Base-by-base conservation (phyloP, 305 asterid genomes). In the Rubia occidens region DNA sequence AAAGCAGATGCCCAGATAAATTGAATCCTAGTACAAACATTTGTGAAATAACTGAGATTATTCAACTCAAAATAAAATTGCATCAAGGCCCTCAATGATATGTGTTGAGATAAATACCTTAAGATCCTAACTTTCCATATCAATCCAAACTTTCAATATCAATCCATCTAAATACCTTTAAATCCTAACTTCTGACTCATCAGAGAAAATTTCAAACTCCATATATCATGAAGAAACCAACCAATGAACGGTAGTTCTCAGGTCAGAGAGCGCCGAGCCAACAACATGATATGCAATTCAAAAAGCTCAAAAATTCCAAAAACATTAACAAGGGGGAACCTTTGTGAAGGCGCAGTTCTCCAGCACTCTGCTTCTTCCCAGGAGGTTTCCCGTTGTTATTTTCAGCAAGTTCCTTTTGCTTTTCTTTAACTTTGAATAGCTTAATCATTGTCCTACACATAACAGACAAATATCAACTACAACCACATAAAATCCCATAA, bases 261-360 rank as follows among this genome's bases (percentile, higher is more conserved):
- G 35, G 35, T 32, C 35, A 32, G 35, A 32, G 35, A 32, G 35
- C 35, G 35, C 35, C 20, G 51, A 35, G 61, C 9, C 8, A 74
- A 60, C 49, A 53, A 40, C 26, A 68, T 0, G 7, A 9, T 17
- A 8, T 14, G 9, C 61, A 40, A 8, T 53, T 42, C 67, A 51
- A 29, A 11, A 67, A 54, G 65, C 37, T 56, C 14, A 11, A 49
- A 65, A 20, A 49, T 5, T 11, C 37, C 18, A 18, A 65, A 11
- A 7, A 0, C 2, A 29, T 42, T 18, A 74, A 60, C 15, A 17
- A 60, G 10, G 14, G 40, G 44, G 71, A 40, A 91, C 98, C 98
- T 90, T 90, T 93, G 81, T 93, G 95, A 84, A 93, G 95, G 69
- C 98, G 98, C 68, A 93, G 79, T 80, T 93, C 98, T 68, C 98